Conservation (phyloP, 352 stramenopile species). For the Thraustochytrium striatum region DNA sequence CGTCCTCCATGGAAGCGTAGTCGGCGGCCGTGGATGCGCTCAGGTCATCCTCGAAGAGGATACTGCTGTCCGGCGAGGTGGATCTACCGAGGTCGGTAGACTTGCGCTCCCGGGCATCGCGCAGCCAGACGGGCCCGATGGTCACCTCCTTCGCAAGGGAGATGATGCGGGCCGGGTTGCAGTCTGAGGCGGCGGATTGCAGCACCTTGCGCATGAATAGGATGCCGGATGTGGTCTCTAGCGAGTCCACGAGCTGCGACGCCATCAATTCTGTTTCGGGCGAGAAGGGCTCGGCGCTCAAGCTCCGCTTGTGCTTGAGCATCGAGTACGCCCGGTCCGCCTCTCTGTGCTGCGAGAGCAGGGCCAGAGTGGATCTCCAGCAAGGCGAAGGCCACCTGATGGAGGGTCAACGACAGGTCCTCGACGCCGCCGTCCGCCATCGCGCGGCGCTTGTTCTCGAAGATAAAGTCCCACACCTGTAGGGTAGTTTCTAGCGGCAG, state of each 20-base stretch:
- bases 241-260: not conserved
- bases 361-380: conserved; percentile 23
- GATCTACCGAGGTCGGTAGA: not conserved
- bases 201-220: not conserved
- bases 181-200: not conserved
- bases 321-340: not conserved
- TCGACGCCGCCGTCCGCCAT: not conserved
- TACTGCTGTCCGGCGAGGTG: no score
- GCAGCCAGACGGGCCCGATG: conserved; percentile 1
- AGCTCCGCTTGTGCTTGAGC: not conserved
- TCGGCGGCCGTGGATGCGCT: no score
- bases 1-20: no score
- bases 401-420: not conserved
- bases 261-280: not conserved
- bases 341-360: not conserved
- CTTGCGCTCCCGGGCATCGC: not conserved
- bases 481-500: conserved; percentile 23
- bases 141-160: conserved; percentile 34
- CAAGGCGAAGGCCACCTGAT: conserved; percentile 20
- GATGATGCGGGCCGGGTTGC: not conserved
- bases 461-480: conserved; percentile 25
- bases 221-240: conserved; percentile 9
- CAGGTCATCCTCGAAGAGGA: no score
- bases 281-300: not conserved
- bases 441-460: not conserved